Conservation (phyloP, 2,329 filamentous ascomycete genomes). For the Cadophora sp. region DNA sequence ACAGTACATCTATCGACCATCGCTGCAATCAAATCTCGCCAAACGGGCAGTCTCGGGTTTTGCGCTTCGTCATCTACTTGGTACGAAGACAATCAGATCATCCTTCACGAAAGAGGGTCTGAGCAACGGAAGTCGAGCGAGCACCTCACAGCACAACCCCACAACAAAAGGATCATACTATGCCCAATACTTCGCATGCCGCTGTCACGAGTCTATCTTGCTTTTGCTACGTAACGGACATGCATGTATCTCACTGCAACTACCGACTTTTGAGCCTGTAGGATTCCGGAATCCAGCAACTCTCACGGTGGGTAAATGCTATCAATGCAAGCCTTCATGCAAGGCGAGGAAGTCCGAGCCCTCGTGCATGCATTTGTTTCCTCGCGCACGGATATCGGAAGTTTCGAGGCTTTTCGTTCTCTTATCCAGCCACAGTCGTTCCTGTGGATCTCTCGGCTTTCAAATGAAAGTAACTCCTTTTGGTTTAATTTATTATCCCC, state of each 20-base stretch:
- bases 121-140: constrained; percentile 9
- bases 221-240: constrained; percentile 8
- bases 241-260: constrained; percentile 15
- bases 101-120: constrained; percentile 17
- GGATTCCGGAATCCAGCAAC: not conserved
- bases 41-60: not conserved
- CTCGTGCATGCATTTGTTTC: constrained; percentile 14
- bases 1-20: not conserved
- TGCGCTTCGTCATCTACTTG: not conserved
- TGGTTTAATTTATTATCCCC: not conserved
- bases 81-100: not conserved
- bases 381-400: constrained; percentile 18
- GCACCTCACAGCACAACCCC: not conserved
- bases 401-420: constrained; percentile 4
- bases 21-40: constrained; percentile 4
- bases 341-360: constrained; percentile 18
- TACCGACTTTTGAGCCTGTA: constrained; percentile 7
- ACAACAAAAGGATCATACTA: not conserved
- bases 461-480: constrained; percentile 9
- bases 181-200: not conserved
- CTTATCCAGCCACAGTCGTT: not conserved
- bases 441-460: not conserved
- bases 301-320: constrained; percentile 22
- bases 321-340: constrained; percentile 13
- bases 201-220: constrained; percentile 17